phyloP scores from a whole-genome alignment of 495 filamentous ascomycete species.

The Lasiosphaeria ovina region DNA sequence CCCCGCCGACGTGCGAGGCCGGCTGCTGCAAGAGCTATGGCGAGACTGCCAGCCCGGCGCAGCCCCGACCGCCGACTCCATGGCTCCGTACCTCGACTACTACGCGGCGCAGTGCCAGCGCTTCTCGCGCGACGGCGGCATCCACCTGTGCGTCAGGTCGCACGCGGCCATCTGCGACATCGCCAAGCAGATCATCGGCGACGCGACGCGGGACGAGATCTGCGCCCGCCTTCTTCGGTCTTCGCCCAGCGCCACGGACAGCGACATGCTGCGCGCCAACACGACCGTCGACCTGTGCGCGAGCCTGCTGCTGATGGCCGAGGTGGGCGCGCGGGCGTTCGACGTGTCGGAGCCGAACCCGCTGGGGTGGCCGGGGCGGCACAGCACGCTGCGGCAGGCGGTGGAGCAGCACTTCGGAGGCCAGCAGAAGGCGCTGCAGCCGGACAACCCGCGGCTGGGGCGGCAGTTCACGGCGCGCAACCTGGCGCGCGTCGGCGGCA shows the following conservation, averaged over 20 bases:
- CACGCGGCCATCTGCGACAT: slow-evolving; percentile 11
- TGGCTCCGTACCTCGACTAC: slow-evolving; percentile 8
- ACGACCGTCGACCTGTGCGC: slow-evolving; percentile 11
- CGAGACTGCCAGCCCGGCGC: background rate
- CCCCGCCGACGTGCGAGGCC: background rate
- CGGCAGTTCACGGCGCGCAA: slow-evolving; percentile 20
- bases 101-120: slow-evolving; percentile 11
- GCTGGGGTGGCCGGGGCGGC: slow-evolving; percentile 5
- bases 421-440: background rate
- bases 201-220: slow-evolving; percentile 4
- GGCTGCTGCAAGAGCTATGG: slow-evolving; percentile 6
- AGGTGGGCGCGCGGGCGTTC: slow-evolving; percentile 5
- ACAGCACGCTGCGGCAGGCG: slow-evolving; percentile 7
- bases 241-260: no score
- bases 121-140: slow-evolving; percentile 2
- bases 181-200: background rate
- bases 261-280: background rate
- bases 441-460: slow-evolving; percentile 11
- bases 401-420: slow-evolving; percentile 5
- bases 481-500: slow-evolving; percentile 31
- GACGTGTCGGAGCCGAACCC: slow-evolving; percentile 3
- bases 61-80: background rate
- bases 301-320: slow-evolving; percentile 12
- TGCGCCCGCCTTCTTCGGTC: background rate
- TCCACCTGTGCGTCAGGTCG: slow-evolving; percentile 6